A percentile compares a stretch with the other conserved stretches of the same genome.
phyloP scores from a whole-genome alignment of 495 filamentous ascomycete species.

The Daldinia loculata region DNA sequence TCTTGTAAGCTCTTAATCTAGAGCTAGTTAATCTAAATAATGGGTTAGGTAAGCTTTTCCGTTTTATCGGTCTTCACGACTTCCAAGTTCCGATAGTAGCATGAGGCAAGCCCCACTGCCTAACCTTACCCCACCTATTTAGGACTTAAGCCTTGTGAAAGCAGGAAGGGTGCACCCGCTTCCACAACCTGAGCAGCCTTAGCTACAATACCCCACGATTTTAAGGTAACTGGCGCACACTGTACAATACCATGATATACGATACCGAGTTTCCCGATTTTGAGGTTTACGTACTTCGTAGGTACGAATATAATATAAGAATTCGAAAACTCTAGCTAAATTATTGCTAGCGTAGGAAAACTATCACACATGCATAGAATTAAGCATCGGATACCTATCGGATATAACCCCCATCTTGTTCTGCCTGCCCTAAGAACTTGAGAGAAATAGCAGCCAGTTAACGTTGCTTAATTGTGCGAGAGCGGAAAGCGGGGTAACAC shows the following conservation, averaged over 20 bases:
- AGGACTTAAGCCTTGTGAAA: neutral
- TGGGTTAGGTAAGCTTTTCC: constrained; percentile 1
- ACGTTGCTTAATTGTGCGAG: constrained; percentile 7
- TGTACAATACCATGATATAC: constrained; percentile 8
- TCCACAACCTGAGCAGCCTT: neutral
- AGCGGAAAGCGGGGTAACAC: constrained; percentile 36
- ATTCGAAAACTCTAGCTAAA: constrained; percentile 4
- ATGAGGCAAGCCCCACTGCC: neutral
- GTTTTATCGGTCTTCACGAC: neutral
- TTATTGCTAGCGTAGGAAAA: constrained; percentile 31
- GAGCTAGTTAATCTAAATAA: neutral
- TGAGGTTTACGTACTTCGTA: neutral
- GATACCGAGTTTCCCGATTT: neutral
- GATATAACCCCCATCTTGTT: constrained; percentile 25
- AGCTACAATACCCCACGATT: constrained; percentile 18
- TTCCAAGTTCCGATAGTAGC: neutral
- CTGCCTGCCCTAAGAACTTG: neutral
- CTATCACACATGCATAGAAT: constrained; percentile 7
- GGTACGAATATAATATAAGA: neutral
- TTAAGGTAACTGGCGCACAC: constrained; percentile 6
- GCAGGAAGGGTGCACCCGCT: too few species aligned
- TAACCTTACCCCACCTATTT: neutral
- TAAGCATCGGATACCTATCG: constrained; percentile 27
- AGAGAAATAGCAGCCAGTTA: constrained; percentile 17
- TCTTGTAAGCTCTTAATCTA: neutral